Base-by-base conservation (phyloP, 441 rosid genomes). In the Breynia disticha region DNA sequence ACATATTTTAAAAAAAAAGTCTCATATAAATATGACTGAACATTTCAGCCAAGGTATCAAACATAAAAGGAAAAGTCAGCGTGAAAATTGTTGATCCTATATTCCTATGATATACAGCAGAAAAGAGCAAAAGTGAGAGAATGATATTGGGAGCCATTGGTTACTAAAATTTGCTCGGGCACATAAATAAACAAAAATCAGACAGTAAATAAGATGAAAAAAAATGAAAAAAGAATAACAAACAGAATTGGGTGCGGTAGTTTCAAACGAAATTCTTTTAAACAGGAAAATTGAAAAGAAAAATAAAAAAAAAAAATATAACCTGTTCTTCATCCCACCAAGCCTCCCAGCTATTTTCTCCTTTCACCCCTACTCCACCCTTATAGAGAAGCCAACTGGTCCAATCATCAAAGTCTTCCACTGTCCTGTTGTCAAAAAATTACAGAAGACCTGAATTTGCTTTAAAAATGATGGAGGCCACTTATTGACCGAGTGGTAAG, bases 281-380 rank as follows among this genome's bases (percentile, higher is more conserved):
- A 37, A 41, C 0, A 3, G 35, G 7, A 46, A 16, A 16, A 55
- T 21, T 12, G 5, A 17, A 59, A 52, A 56, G 48, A 18, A 21
- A n/a, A 15, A 38, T 38, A 8, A 42, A 61, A 35, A 54, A 54
- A 11, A 56, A 19, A 48, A 46, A 53, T 61, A 86, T n/a, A n/a
- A n/a, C 98, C 96, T 87, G 98, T 55, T 91, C 96, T 69, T 91
- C 98, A 42, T 86, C 86, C 96, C 98, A 91, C 98, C 98, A 91
- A 44, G 95, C 79, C 71, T 91, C 98, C 98, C 98, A 91, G 78
- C 96, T 91, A 61, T 76, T 76, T 52, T 91, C 98, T 57, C 98
- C 96, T 75, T 87, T 91, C 63, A 91, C 89, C 49, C 98, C 98
- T 5, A 90, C 95, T 53, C 98, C 98, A 64, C 98, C 98, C 83